A percentile compares a stretch with the other conserved stretches of the same genome.
Evolutionary conservation across 257 asterid genomes (phyloP).

Genomic region (Solanum chilense): DNA sequence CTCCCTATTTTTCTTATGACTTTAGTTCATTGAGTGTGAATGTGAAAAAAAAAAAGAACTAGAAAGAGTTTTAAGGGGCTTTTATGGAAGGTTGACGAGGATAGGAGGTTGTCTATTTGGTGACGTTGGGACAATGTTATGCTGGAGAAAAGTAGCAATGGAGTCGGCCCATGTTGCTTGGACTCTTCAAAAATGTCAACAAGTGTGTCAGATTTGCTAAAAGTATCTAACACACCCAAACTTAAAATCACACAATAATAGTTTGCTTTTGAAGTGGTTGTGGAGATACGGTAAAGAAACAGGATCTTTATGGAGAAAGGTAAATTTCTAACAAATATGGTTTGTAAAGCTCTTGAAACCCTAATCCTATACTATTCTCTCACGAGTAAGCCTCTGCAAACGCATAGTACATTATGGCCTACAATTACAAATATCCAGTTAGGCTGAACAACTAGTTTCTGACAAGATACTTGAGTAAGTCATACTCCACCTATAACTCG

Average conservation of each 20-base stretch:
- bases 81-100: not conserved
- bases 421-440: not conserved
- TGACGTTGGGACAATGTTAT: not conserved
- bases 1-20: not conserved
- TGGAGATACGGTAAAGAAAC: not conserved
- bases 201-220: not conserved
- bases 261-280: not conserved
- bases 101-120: not conserved
- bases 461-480: not conserved
- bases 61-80: not conserved
- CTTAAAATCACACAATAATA: not conserved
- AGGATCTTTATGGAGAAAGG: not conserved
- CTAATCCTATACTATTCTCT: not conserved
- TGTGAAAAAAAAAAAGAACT: not conserved
- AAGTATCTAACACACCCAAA: not conserved
- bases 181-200: not conserved
- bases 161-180: not conserved
- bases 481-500: not conserved
- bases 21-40: not conserved
- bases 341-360: not conserved
- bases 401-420: not conserved
- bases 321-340: not conserved
- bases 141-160: not conserved
- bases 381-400: not conserved
- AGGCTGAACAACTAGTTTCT: not conserved